Percentiles rank a stretch among this genome's conserved stretches.
Conservation (phyloP, 2,329 filamentous ascomycete species). For the Fusarium sp. region DNA sequence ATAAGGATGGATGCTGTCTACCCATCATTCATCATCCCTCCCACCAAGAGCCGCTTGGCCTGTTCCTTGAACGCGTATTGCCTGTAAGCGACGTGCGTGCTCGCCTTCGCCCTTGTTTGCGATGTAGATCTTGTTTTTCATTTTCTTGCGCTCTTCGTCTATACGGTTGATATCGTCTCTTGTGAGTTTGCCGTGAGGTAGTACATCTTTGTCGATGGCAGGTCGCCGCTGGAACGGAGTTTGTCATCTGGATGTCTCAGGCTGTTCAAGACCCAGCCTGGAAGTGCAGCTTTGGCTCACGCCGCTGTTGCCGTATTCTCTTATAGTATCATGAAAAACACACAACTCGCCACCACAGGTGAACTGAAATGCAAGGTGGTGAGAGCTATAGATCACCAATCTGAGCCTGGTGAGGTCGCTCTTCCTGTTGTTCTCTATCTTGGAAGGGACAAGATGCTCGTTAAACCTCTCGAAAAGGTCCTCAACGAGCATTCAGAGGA, state of each 20-base stretch:
- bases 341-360: background rate
- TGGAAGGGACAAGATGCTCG: background rate
- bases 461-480: background rate
- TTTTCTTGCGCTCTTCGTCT: too few species aligned
- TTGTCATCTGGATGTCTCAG: background rate
- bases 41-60: background rate
- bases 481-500: background rate
- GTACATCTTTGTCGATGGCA: too few species aligned
- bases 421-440: background rate
- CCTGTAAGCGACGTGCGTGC: too few species aligned
- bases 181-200: too few species aligned
- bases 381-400: background rate
- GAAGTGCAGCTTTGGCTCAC: background rate
- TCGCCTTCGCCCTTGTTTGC: too few species aligned
- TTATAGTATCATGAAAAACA: background rate
- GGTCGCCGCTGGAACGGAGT: background rate
- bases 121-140: fast-evolving
- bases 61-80: background rate
- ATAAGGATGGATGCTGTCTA: background rate
- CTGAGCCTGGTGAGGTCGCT: background rate
- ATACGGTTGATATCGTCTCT: too few species aligned
- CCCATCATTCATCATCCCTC: background rate
- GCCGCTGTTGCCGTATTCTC: background rate
- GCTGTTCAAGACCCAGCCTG: background rate
- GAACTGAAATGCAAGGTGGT: background rate